Evolutionary conservation across 768 basidiomycete genomes (phyloP).

Genomic region (Hericium erinaceus): DNA sequence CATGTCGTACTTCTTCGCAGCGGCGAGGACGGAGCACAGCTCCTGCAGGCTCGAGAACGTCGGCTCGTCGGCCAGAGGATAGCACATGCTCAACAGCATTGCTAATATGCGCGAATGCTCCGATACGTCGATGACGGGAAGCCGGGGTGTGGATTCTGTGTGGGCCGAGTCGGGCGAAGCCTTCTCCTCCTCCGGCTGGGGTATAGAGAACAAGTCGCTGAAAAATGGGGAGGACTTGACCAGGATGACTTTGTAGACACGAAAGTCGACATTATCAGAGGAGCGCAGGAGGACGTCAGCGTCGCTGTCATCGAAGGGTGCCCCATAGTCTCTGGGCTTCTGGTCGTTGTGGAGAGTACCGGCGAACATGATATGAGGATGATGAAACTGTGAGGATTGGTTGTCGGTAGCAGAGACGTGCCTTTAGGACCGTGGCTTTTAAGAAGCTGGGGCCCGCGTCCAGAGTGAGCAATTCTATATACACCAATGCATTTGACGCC

Average conservation of each 20-base stretch:
- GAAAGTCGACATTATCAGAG: not conserved
- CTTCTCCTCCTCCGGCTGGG: not conserved
- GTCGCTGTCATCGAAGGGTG: not conserved
- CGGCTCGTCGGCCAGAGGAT: not conserved
- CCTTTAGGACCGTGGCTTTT: too few species aligned
- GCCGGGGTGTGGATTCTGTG: not conserved
- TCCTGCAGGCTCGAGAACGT: not conserved
- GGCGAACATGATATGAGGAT: too few species aligned
- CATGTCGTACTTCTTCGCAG: not conserved
- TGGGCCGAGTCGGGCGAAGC: not conserved
- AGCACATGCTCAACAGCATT: not conserved
- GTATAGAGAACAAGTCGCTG: not conserved
- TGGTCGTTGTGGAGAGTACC: too few species aligned
- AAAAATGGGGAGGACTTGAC: not conserved
- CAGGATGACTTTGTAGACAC: not conserved
- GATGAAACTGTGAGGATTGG: too few species aligned
- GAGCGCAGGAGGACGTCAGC: constrained; percentile 1
- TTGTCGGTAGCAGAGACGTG: too few species aligned
- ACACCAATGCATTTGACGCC: too few species aligned
- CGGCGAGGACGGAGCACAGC: not conserved
- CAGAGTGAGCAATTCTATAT: too few species aligned
- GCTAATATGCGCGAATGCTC: not conserved
- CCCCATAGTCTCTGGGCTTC: constrained; percentile 11
- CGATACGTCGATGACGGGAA: not conserved
- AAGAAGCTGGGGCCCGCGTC: too few species aligned